Percentiles rank a stretch among this genome's conserved stretches.
Evolutionary conservation across 2,329 filamentous ascomycete genomes (phyloP).

Genomic region (Aspergillus ochraceus): DNA sequence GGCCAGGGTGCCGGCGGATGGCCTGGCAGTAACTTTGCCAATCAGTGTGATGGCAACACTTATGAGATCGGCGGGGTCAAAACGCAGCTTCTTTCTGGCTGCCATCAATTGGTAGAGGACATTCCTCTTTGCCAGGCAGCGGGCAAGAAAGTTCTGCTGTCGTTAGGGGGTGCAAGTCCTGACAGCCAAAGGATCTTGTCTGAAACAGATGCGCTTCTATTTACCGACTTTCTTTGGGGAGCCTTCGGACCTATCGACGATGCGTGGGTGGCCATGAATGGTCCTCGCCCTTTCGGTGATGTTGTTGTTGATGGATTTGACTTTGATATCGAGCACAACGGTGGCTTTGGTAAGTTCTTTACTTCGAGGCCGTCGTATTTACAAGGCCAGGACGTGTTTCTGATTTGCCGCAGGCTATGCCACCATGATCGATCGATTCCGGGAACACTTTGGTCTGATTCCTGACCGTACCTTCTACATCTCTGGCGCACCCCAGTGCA

Average conservation of each 20-base stretch:
- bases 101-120: conserved; percentile 46
- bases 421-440: conserved; percentile 50
- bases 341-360: conserved; percentile 27
- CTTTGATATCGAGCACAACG: conserved; percentile 46
- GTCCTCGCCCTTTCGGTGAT: conserved; percentile 51
- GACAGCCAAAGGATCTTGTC: conserved; percentile 45
- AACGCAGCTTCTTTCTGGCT: conserved; percentile 46
- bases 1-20: conserved; percentile 45
- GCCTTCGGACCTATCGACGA: conserved; percentile 48
- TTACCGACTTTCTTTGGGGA: conserved; percentile 53
- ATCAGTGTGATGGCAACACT: conserved; percentile 49
- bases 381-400: background rate
- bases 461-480: conserved; percentile 48
- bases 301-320: conserved; percentile 54
- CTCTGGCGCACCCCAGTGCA: conserved; percentile 56
- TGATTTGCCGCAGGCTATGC: conserved; percentile 42
- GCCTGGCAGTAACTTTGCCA: conserved; percentile 58
- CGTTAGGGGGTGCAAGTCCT: conserved; percentile 47
- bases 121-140: conserved; percentile 40
- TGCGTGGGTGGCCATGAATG: conserved; percentile 28
- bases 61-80: conserved; percentile 39
- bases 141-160: conserved; percentile 49
- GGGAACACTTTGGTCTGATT: conserved; percentile 38
- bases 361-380: background rate
- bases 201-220: conserved; percentile 42